Base-by-base conservation (phyloP, 805 yeast genomes). In the Nakazawaea ishiwadae region DNA sequence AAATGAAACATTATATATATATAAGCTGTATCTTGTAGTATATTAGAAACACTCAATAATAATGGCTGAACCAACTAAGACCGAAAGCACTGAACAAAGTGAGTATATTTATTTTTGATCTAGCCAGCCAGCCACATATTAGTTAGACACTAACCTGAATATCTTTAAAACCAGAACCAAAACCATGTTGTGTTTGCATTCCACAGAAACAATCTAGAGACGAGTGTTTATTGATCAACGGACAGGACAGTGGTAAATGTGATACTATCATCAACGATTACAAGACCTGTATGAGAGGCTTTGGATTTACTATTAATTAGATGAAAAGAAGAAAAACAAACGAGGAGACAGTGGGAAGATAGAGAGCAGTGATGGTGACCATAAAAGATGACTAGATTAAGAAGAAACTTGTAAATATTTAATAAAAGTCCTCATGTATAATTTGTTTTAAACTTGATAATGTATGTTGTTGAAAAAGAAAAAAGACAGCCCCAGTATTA, bases 151-250 rank as follows among this genome's bases (percentile, higher is more conserved):
- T 24, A 24, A 24, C 27, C 12, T 24, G 9, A 3, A 10, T 24
- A 3, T 10, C 26, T 23, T 23, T 23, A 7, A 7, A 23, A 7
- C 26, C 27, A 40, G 44, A 87, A 58, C 95, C 95, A 49, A 91
- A 90, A 66, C 97, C 99, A 45, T 91, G 99, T 65, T 91, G 98
- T 58, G 98, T 91, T 17, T 93, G 98, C 63, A 75, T 81, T 51
- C 84, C 84, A 26, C 88, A 88, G 56, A 88, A 88, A 64, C 73
- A 82, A 46, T 60, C 66, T 18, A 76, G 98, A 56, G 99, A 91
- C 55, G 90, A 89, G 55, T 93, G 98, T 59, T 66, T 91, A 43
- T 71, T 91, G 48, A 65, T 77, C 51, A 79, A 85, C 53, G 96
- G 96, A 36, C 82, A 82, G 51, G 97, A 89, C 15, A 71, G 85